Evolutionary conservation across 192 early-diverging fungal genomes (phyloP).

Genomic region (Umbelopsis ramanniana): DNA sequence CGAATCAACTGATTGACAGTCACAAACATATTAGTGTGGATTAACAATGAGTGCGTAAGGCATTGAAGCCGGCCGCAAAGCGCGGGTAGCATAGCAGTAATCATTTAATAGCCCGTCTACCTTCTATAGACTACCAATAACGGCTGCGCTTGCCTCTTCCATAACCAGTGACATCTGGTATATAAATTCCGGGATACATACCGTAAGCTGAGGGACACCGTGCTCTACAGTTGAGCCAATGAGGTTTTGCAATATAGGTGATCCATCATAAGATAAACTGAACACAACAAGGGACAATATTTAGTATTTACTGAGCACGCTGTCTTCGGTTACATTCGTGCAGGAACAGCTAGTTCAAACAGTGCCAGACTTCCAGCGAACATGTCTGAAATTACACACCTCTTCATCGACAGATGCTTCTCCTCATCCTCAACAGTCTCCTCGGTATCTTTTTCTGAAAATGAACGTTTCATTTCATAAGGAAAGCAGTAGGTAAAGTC

Average conservation of each 20-base stretch:
- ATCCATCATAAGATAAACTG: neutral
- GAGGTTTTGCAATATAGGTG: neutral
- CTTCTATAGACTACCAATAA: no score
- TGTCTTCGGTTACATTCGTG: neutral
- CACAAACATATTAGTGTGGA: neutral
- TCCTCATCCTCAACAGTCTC: neutral
- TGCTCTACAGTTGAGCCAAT: neutral
- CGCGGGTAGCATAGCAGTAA: no score
- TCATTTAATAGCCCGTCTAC: no score
- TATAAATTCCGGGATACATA: neutral
- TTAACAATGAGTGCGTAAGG: neutral
- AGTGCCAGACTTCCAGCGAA: neutral
- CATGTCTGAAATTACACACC: neutral
- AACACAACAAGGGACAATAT: neutral
- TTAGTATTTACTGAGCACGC: neutral
- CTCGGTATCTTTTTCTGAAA: conserved; percentile 3
- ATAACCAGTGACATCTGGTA: neutral
- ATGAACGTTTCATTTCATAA: conserved; percentile 13
- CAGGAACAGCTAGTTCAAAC: neutral
- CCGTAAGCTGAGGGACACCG: neutral
- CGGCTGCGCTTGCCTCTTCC: no score
- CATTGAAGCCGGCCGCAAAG: no score
- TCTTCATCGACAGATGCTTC: neutral
- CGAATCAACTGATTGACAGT: conserved; percentile 4
- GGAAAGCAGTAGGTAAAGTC: neutral